phyloP scores from a whole-genome alignment of 1,139 yeast genomes.

The Pichia sp. region DNA sequence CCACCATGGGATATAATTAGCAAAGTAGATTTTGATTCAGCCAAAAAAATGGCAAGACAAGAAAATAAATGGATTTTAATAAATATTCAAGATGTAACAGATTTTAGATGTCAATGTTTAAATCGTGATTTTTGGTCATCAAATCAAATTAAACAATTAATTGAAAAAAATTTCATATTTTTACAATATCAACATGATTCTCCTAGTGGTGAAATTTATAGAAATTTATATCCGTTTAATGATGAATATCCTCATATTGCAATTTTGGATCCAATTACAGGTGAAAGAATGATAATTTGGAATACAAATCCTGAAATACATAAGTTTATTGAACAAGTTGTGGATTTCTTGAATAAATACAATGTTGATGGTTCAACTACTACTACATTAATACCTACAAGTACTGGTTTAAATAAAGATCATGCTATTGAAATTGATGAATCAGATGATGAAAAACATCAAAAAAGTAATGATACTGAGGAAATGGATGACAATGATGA shows the following conservation, averaged over 20 bases:
- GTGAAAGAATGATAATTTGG: constrained; percentile 81
- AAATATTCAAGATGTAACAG: constrained; percentile 79
- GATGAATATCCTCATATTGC: constrained; percentile 76
- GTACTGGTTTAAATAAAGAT: constrained; percentile 17
- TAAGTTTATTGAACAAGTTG: constrained; percentile 56
- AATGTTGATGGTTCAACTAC: constrained; percentile 57
- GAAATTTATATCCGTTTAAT: constrained; percentile 61
- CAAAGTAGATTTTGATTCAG: constrained; percentile 60
- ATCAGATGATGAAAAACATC: too few species aligned
- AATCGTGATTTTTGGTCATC: constrained; percentile 94
- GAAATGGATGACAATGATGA: too few species aligned
- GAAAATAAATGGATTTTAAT: constrained; percentile 76
- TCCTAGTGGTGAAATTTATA: constrained; percentile 62
- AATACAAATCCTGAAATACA: constrained; percentile 51
- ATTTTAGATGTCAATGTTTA: constrained; percentile 81
- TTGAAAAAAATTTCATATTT: constrained; percentile 67
- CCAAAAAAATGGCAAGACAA: constrained; percentile 59
- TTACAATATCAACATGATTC: constrained; percentile 78
- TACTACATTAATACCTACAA: constrained; percentile 8
- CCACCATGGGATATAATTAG: constrained; percentile 92
- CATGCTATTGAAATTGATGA: constrained; percentile 28
- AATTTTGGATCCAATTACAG: constrained; percentile 90
- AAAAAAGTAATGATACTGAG: too few species aligned
- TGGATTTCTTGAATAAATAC: constrained; percentile 54
- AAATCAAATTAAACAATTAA: constrained; percentile 53